Evolutionary conservation across 768 basidiomycete genomes (phyloP).

Genomic region (Pleurotus giganteus): DNA sequence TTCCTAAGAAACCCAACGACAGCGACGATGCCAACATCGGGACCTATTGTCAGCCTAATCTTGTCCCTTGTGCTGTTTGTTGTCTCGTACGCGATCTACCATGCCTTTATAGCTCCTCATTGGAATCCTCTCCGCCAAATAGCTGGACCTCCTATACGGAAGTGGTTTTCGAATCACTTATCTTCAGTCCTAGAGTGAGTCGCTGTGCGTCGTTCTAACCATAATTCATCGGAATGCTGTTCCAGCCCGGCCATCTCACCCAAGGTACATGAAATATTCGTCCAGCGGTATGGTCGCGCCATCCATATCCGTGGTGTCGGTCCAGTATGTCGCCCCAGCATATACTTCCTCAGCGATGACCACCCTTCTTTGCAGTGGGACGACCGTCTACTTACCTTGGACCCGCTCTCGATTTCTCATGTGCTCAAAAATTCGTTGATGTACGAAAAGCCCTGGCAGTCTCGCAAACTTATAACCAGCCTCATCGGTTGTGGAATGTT

Average conservation of each 20-base stretch:
- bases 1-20: too few species aligned
- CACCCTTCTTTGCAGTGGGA: constrained; percentile 81
- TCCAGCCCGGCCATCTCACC: constrained; percentile 53
- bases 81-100: constrained; percentile 26
- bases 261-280: constrained; percentile 49
- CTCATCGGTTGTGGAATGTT: constrained; percentile 86
- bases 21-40: background rate
- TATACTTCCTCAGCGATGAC: background rate
- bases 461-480: constrained; percentile 67
- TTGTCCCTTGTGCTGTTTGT: constrained; percentile 3
- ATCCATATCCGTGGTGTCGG: constrained; percentile 66
- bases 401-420: constrained; percentile 72
- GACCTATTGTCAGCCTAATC: background rate
- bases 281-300: constrained; percentile 63
- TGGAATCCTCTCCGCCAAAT: constrained; percentile 51
- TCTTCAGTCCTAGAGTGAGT: constrained; percentile 57
- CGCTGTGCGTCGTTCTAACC: background rate
- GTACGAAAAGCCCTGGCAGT: constrained; percentile 85
- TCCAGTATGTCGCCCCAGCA: constrained; percentile 52
- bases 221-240: background rate
- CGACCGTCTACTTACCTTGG: constrained; percentile 75
- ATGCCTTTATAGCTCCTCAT: constrained; percentile 28
- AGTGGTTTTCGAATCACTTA: constrained; percentile 55
- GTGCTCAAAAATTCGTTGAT: constrained; percentile 68
- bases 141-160: constrained; percentile 56